phyloP scores from a whole-genome alignment of 768 basidiomycete species.

The Rhodosporidiobolus odoratus region DNA sequence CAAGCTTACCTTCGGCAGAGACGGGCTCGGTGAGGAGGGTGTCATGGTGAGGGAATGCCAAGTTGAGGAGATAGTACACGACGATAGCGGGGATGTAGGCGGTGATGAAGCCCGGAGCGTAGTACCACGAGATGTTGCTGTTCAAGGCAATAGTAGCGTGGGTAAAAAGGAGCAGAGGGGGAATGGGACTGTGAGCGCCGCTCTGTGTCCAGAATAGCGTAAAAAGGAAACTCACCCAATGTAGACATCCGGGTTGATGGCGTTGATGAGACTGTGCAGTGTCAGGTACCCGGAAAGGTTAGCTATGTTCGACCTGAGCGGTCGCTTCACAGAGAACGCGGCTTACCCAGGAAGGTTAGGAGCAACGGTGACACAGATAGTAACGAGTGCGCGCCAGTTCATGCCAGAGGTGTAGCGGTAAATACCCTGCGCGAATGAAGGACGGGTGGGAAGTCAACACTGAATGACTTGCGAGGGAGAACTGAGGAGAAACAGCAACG shows the following conservation, averaged over 20 bases:
- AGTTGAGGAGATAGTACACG: conserved; percentile 25
- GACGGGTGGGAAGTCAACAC: not conserved
- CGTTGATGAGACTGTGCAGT: conserved; percentile 59
- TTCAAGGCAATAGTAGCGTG: too few species aligned
- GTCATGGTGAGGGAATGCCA: conserved; percentile 31
- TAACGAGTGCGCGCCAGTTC: conserved; percentile 68
- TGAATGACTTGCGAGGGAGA: too few species aligned
- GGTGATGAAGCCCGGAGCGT: conserved; percentile 22
- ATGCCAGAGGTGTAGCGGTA: conserved; percentile 23
- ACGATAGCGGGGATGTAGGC: conserved; percentile 26
- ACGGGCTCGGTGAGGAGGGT: conserved; percentile 33
- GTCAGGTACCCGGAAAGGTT: conserved; percentile 58
- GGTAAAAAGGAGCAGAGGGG: too few species aligned
- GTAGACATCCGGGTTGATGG: conserved; percentile 62
- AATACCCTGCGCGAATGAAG: conserved; percentile 13
- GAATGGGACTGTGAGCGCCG: too few species aligned
- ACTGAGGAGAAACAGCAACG: not conserved
- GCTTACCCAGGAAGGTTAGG: conserved; percentile 12
- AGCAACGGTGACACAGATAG: not conserved
- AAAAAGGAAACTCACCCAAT: too few species aligned
- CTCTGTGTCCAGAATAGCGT: too few species aligned
- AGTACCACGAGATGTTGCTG: conserved; percentile 43
- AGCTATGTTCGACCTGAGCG: not conserved
- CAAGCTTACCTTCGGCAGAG: conserved; percentile 18
- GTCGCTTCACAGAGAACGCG: too few species aligned